Percentiles rank a stretch among this genome's conserved stretches.
Conservation (phyloP, 1,284 basidiomycete species). For the Garcileccinum viscosum region DNA sequence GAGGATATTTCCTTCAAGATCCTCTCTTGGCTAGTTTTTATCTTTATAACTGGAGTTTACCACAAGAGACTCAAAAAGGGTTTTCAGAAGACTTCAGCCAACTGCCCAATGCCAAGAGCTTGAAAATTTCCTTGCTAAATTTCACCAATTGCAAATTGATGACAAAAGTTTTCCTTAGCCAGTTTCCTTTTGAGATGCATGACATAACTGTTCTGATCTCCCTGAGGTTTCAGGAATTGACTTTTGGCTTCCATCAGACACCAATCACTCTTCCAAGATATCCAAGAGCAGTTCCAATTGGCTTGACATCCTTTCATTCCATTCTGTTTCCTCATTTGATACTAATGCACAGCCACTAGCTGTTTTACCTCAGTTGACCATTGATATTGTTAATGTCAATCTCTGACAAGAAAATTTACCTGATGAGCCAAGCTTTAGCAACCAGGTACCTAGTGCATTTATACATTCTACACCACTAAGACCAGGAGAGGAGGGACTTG, state of each 20-base stretch:
- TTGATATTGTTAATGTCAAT: no score
- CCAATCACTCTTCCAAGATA: no score
- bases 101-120: background rate
- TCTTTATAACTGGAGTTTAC: background rate
- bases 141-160: background rate
- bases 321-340: no score
- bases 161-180: background rate
- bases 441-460: no score
- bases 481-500: background rate
- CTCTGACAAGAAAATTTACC: no score
- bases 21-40: no score
- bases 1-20: no score
- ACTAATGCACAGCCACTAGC: no score
- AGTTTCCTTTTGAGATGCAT: background rate
- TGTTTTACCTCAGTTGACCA: no score
- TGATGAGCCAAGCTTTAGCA: no score
- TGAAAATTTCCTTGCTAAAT: background rate
- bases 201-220: background rate
- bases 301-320: no score
- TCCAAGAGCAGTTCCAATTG: background rate
- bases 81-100: background rate
- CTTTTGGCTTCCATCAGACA: no score
- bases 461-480: background rate
- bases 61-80: background rate
- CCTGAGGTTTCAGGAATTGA: background rate